Evolutionary conservation across 371 early-diverging fungal species (phyloP).

Genomic region (Apophysomyces variabilis): DNA sequence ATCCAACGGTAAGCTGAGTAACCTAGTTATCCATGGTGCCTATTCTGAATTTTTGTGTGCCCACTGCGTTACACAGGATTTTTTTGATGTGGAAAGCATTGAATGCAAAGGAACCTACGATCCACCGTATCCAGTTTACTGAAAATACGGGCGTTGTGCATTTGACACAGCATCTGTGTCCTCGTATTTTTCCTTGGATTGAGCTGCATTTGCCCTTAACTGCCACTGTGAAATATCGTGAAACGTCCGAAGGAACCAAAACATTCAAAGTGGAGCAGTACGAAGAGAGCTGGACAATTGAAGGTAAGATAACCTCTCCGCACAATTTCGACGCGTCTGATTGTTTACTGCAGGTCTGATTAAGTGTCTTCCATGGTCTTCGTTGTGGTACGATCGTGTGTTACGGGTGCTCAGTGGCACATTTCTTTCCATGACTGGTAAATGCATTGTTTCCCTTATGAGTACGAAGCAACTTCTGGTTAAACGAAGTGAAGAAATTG

Average conservation of each 20-base stretch:
- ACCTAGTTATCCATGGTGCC: too few species aligned
- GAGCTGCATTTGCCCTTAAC: slow-evolving; percentile 25
- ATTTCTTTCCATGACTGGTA: slow-evolving; percentile 17
- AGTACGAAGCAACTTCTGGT: slow-evolving; percentile 1
- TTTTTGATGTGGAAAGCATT: slow-evolving; percentile 30
- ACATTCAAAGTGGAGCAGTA: slow-evolving; percentile 22
- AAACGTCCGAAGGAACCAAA: slow-evolving; percentile 30
- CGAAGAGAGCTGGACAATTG: slow-evolving; percentile 32
- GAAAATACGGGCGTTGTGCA: slow-evolving; percentile 26
- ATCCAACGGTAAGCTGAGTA: slow-evolving; percentile 25
- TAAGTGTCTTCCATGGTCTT: slow-evolving; percentile 15
- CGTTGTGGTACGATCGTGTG: slow-evolving; percentile 21
- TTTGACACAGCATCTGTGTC: slow-evolving; percentile 28
- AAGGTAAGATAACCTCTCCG: slow-evolving; percentile 19
- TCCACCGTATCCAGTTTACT: slow-evolving; percentile 25
- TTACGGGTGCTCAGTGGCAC: slow-evolving; percentile 19
- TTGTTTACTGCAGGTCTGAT: slow-evolving; percentile 16
- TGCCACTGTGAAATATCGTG: slow-evolving; percentile 23
- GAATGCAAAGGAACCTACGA: slow-evolving; percentile 21
- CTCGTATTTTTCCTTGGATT: slow-evolving; percentile 26
- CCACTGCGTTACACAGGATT: slow-evolving; percentile 8
- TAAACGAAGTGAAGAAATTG: slow-evolving; percentile 1
- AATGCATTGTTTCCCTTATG: slow-evolving; percentile 14
- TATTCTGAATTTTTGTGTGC: neutral
- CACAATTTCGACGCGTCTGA: neutral